Evolutionary conservation across 1,284 basidiomycete species (phyloP).

Genomic region (Melanopsichium pennsylvanicum): DNA sequence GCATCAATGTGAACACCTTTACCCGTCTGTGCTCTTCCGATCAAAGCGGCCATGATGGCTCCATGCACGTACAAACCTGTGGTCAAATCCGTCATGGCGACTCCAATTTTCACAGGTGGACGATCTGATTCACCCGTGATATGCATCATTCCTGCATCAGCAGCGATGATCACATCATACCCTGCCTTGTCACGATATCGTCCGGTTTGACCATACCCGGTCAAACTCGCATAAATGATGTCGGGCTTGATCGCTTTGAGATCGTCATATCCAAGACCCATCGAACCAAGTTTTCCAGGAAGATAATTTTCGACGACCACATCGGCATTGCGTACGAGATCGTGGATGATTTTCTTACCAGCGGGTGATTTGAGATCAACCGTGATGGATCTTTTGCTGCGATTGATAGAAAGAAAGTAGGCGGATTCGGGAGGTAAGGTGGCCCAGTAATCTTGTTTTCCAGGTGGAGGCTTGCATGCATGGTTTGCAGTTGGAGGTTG

Average conservation of each 20-base stretch:
- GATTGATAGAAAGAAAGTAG: conserved; percentile 88
- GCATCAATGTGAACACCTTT: conserved; percentile 85
- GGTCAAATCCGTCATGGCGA: conserved; percentile 88
- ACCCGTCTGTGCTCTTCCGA: conserved; percentile 83
- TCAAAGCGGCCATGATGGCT: conserved; percentile 86
- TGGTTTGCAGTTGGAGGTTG: conserved; percentile 32
- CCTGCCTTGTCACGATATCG: conserved; percentile 79
- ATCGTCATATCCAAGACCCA: conserved; percentile 87
- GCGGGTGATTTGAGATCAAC: conserved; percentile 82
- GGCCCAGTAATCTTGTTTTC: conserved; percentile 70
- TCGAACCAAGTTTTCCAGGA: conserved; percentile 77
- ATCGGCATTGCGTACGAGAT: conserved; percentile 79
- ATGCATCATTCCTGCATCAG: conserved; percentile 61
- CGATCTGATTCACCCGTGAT: conserved; percentile 86
- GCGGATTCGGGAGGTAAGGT: conserved; percentile 84
- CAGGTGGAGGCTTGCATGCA: conserved; percentile 54
- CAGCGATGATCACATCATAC: conserved; percentile 61
- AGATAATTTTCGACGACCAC: conserved; percentile 72
- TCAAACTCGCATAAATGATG: conserved; percentile 88
- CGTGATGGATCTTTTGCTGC: conserved; percentile 85
- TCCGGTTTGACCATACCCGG: conserved; percentile 92
- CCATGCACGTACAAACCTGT: conserved; percentile 93
- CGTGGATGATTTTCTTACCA: conserved; percentile 80
- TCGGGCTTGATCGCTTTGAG: conserved; percentile 80
- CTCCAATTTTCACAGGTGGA: conserved; percentile 78